Conservation (phyloP, 306 rosid species). For the Vachellia collinsii region DNA sequence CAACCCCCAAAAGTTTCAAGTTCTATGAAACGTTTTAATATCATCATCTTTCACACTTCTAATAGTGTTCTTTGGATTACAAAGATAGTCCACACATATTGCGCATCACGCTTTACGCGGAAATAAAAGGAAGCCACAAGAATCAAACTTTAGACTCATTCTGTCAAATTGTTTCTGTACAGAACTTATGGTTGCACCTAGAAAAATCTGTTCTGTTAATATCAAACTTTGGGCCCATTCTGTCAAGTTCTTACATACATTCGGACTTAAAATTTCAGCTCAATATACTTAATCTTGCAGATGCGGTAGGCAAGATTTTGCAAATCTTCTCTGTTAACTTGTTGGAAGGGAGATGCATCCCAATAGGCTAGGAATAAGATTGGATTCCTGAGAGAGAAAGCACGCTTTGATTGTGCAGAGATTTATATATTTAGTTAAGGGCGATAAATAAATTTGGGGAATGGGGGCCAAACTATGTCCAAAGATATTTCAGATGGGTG, state of each 20-base stretch:
- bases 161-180: background rate
- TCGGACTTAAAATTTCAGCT: background rate
- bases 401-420: background rate
- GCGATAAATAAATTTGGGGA: slow-evolving; percentile 49
- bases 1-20: background rate
- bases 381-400: slow-evolving; percentile 38
- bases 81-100: background rate
- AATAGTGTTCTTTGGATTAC: background rate
- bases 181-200: background rate
- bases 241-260: background rate
- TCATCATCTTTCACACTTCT: background rate
- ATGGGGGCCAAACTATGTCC: background rate
- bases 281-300: background rate
- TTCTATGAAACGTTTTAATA: background rate
- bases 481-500: slow-evolving; percentile 11
- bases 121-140: background rate
- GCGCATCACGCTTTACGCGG: background rate
- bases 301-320: background rate
- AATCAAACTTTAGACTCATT: background rate
- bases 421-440: slow-evolving; percentile 43
- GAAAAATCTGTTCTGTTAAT: background rate
- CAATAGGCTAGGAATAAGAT: slow-evolving; percentile 8
- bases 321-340: background rate
- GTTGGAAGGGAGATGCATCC: slow-evolving; percentile 3
- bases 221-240: background rate